Percentiles rank a stretch among this genome's conserved stretches.
phyloP scores from a whole-genome alignment of 371 early-diverging fungal genomes.

The Apophysomyces variabilis region DNA sequence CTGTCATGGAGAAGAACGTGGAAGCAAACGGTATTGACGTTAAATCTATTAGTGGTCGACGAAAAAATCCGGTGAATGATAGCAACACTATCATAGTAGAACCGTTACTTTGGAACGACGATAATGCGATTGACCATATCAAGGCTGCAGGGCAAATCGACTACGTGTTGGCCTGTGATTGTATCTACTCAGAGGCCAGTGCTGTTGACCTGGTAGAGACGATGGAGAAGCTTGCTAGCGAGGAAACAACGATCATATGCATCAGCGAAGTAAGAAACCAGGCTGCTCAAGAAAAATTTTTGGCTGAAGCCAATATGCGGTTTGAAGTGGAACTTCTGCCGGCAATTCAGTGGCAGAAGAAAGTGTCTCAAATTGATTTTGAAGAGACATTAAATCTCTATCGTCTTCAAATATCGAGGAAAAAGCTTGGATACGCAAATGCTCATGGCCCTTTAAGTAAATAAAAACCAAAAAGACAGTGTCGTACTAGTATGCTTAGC shows the following conservation, averaged over 20 bases:
- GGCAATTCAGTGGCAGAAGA: slow-evolving; percentile 48
- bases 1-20: slow-evolving; percentile 49
- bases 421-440: slow-evolving; percentile 20
- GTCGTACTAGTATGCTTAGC: neutral
- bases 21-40: slow-evolving; percentile 42
- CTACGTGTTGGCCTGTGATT: slow-evolving; percentile 57
- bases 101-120: slow-evolving; percentile 52
- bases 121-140: slow-evolving; percentile 36
- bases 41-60: slow-evolving; percentile 43
- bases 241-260: slow-evolving; percentile 49
- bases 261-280: slow-evolving; percentile 58
- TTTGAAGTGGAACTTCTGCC: slow-evolving; percentile 49
- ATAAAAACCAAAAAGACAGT: slow-evolving; percentile 1
- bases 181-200: slow-evolving; percentile 62
- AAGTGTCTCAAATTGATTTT: slow-evolving; percentile 40
- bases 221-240: slow-evolving; percentile 40
- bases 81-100: slow-evolving; percentile 34
- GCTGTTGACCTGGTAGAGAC: slow-evolving; percentile 52
- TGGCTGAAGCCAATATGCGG: slow-evolving; percentile 38
- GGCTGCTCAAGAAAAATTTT: slow-evolving; percentile 55
- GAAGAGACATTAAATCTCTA: slow-evolving; percentile 55
- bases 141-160: slow-evolving; percentile 44
- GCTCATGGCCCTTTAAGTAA: too few relatives aligned
- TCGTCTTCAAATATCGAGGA: slow-evolving; percentile 32
- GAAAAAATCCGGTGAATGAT: slow-evolving; percentile 34